Percentiles rank a stretch among this genome's conserved stretches.
phyloP scores from a whole-genome alignment of 2,329 filamentous ascomycete species.

The Pleurostoma richardsiae region DNA sequence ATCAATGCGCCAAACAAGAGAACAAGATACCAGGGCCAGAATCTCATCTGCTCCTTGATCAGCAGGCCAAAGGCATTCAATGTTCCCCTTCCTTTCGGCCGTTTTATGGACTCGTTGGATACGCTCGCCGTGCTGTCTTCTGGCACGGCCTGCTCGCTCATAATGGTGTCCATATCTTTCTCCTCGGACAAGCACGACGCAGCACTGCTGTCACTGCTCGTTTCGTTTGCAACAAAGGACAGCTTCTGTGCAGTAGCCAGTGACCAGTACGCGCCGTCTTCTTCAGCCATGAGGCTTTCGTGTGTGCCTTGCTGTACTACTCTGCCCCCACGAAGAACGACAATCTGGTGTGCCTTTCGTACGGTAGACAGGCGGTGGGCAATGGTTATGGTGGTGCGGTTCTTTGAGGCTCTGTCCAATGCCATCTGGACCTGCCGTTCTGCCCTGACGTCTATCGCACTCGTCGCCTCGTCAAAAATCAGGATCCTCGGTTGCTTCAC shows the following conservation, averaged over 20 bases:
- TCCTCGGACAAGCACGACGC: background rate
- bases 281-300: slow-evolving; percentile 40
- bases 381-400: slow-evolving; percentile 59
- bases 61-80: background rate
- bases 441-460: slow-evolving; percentile 37
- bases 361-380: slow-evolving; percentile 55
- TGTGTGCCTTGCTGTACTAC: slow-evolving; percentile 58
- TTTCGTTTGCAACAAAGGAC: background rate
- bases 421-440: slow-evolving; percentile 48
- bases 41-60: background rate
- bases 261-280: slow-evolving; percentile 17
- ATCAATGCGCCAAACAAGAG: background rate
- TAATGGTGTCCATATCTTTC: background rate
- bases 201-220: background rate
- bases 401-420: slow-evolving; percentile 44
- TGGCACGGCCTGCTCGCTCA: background rate
- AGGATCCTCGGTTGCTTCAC: slow-evolving; percentile 44
- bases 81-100: background rate
- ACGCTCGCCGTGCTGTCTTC: background rate
- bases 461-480: slow-evolving; percentile 63
- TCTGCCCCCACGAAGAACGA: slow-evolving; percentile 53
- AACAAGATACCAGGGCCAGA: background rate
- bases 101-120: background rate
- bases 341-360: slow-evolving; percentile 55
- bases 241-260: slow-evolving; percentile 1